These are phyloP conservation scores for Nicotiana obtusifolia DNA, from an alignment of 257 asterid species.

Conservation along the genomic window DNA sequence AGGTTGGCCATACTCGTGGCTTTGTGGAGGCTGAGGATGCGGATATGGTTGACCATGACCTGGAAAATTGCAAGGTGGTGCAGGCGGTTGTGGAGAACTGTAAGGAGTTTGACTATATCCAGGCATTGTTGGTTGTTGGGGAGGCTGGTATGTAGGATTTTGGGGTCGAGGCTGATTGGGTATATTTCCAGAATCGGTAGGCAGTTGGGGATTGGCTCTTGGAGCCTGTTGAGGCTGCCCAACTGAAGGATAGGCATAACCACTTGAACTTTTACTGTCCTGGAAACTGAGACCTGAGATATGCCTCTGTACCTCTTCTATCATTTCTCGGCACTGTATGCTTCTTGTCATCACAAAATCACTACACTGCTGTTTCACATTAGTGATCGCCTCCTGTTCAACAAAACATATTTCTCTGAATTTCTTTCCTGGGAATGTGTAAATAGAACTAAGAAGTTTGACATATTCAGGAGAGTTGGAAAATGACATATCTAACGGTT, in stretches of 20 bases:
- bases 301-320: slow-evolving; percentile 84
- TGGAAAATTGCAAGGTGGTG: slow-evolving; percentile 57
- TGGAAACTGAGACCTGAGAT: slow-evolving; percentile 81
- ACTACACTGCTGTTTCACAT: slow-evolving; percentile 90
- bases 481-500: background rate
- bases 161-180: slow-evolving; percentile 32
- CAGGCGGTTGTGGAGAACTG: slow-evolving; percentile 52
- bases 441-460: background rate
- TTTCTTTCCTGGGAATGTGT: background rate
- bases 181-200: background rate
- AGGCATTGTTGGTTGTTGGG: slow-evolving; percentile 47
- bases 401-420: background rate
- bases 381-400: slow-evolving; percentile 81
- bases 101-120: slow-evolving; percentile 49
- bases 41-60: slow-evolving; percentile 49
- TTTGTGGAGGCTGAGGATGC: slow-evolving; percentile 46
- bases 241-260: slow-evolving; percentile 47
- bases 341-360: slow-evolving; percentile 91
- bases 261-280: slow-evolving; percentile 44
- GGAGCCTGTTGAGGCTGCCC: slow-evolving; percentile 49
- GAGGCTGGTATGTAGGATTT: slow-evolving; percentile 56
- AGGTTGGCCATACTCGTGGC: slow-evolving; percentile 77
- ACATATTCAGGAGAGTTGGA: background rate
- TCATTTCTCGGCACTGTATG: slow-evolving; percentile 95
- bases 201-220: slow-evolving; percentile 48